Evolutionary conservation across 1,284 basidiomycete genomes (phyloP).

Genomic region (Cutaneotrichosporon cutaneum): DNA sequence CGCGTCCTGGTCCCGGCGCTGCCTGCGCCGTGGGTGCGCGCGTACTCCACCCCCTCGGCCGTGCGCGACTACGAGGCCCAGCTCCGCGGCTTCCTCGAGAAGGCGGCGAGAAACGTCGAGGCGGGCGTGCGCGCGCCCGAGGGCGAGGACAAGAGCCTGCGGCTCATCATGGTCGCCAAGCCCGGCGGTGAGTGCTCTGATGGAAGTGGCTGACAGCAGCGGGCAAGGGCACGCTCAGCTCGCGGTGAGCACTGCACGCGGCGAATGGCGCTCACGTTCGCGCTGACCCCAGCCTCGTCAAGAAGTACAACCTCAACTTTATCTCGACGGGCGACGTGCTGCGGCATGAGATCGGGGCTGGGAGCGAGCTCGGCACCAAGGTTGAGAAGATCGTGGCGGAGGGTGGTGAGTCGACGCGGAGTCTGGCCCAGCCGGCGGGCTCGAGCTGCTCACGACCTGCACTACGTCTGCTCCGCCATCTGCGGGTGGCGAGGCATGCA

Average conservation of each 20-base stretch:
- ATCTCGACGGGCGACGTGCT: slow-evolving; percentile 53
- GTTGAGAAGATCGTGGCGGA: slow-evolving; percentile 16
- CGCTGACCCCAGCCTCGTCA: slow-evolving; percentile 35
- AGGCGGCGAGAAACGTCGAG: slow-evolving; percentile 8
- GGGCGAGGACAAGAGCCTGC: slow-evolving; percentile 23
- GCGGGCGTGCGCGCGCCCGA: slow-evolving; percentile 8
- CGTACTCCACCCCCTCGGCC: neutral
- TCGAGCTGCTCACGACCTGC: too few relatives aligned
- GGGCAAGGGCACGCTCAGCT: slow-evolving; percentile 43
- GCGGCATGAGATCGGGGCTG: slow-evolving; percentile 50
- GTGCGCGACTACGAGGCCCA: slow-evolving; percentile 4
- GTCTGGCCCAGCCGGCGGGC: too few relatives aligned
- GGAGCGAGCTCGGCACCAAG: slow-evolving; percentile 18
- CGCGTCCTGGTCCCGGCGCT: neutral
- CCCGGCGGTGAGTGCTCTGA: slow-evolving; percentile 40
- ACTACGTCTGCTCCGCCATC: too few relatives aligned
- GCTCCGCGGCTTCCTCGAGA: slow-evolving; percentile 3
- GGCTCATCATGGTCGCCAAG: slow-evolving; percentile 54
- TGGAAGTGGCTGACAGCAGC: neutral
- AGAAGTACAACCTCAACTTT: slow-evolving; percentile 52
- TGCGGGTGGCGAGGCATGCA: too few relatives aligned
- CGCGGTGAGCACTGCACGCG: too few relatives aligned
- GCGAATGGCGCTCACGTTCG: too few relatives aligned
- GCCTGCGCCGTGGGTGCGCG: neutral
- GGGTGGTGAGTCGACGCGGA: slow-evolving; percentile 12